Base-by-base conservation (phyloP, 1,284 basidiomycete genomes). In the Tylopilus orsonianus region DNA sequence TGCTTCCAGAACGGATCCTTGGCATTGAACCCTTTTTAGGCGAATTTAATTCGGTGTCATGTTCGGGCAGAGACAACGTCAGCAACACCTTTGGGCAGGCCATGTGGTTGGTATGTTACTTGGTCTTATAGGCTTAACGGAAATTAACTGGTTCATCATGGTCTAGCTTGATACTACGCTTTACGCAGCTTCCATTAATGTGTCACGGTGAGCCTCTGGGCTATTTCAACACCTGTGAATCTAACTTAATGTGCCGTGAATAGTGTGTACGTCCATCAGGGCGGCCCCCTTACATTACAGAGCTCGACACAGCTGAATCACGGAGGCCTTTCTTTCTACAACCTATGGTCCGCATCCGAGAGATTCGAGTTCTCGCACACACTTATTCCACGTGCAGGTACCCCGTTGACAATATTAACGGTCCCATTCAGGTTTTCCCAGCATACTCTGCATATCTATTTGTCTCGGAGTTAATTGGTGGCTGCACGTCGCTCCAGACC, bases 11-110 rank as follows among this genome's bases (percentile, higher is more conserved):
- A 27, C 10, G 9, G 27, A 26, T 14, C 12, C 30, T 33, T 10
- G 4, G 5, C 46, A 14, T 36, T 48, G 2, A 40, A 26, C 26
- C 8, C 2, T 20, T 27, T 13, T 5, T 20, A 76, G 77, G 77
- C 6, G 76, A 79, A 61, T 78, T 75, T 54, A 79, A 75, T 48
- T 78, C 75, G 1, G 75, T 79, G 8, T 77, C 75, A 8, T 79
- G 76, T 49, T 73, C 73, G 12, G 77, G 77, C 5, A 71, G 64
- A 41, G 65, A 72, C 47, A 70, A 69, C 36, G 75, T 78, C 23
- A 75, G 71, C 57, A 74, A 78, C 50, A 77, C 77, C 2, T 77
- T 79, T 48, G 77, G 77, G 30, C 77, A 79, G 53, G 73, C 75
- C 5, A 62, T 78, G 22, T 78, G 76, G 77, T 61, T 78, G 44